Percentiles rank a stretch among this genome's conserved stretches.
phyloP scores from a whole-genome alignment of 2,329 filamentous ascomycete genomes.

The Albifimbria verrucaria region DNA sequence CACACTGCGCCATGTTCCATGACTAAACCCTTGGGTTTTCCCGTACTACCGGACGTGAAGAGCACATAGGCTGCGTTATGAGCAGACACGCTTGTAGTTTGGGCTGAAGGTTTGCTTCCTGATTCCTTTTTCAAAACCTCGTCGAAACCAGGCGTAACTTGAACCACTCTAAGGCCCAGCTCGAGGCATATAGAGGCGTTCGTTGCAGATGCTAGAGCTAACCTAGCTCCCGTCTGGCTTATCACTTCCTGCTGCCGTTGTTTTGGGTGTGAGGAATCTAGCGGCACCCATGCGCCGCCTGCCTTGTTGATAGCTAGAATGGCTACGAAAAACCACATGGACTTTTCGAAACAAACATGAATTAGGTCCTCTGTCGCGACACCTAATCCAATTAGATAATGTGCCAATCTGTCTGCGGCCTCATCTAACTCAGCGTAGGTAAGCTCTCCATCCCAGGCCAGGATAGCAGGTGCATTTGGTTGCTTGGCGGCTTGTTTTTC shows the following conservation, averaged over 20 bases:
- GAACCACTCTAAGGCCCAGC: neutral
- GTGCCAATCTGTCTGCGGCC: slow-evolving; percentile 32
- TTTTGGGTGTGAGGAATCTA: neutral
- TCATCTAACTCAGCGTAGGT: neutral
- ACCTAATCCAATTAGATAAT: slow-evolving; percentile 17
- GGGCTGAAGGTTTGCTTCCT: neutral
- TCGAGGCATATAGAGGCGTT: neutral
- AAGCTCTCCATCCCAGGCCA: neutral
- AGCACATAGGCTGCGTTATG: slow-evolving; percentile 29
- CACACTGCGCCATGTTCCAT: slow-evolving; percentile 8
- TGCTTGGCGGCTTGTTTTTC: neutral
- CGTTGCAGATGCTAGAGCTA: neutral
- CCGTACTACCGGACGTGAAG: slow-evolving; percentile 50
- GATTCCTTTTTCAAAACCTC: neutral
- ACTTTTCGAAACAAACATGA: slow-evolving; percentile 35
- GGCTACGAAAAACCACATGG: slow-evolving; percentile 27
- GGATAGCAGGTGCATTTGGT: neutral
- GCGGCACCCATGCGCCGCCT: neutral
- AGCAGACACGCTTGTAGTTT: neutral
- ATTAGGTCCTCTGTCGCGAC: slow-evolving; percentile 18
- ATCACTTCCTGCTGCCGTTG: neutral
- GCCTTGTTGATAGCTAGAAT: slow-evolving; percentile 28
- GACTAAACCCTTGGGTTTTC: slow-evolving; percentile 45
- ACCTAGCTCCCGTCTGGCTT: neutral
- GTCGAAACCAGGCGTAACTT: neutral